A percentile compares a stretch with the other conserved stretches of the same genome.
Conservation (phyloP, 2,329 filamentous ascomycete genomes). For the Acephala macrosclerotiorum region DNA sequence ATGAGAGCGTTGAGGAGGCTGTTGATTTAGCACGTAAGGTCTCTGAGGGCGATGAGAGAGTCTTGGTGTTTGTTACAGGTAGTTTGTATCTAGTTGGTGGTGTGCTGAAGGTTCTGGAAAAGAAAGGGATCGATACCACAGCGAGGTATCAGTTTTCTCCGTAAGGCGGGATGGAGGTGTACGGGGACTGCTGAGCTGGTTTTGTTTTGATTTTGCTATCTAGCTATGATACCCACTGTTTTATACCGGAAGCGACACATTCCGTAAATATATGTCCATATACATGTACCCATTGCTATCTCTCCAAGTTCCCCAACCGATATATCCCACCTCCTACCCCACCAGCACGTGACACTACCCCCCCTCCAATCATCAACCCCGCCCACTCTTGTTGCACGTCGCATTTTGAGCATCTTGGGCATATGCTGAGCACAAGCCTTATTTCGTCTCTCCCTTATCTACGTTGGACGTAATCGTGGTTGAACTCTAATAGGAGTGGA, state of each 20-base stretch:
- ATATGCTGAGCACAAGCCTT: neutral
- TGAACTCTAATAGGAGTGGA: too few relatives aligned
- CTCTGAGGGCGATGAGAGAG: conserved; percentile 46
- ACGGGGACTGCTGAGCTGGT: neutral
- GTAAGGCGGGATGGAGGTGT: neutral
- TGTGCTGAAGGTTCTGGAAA: conserved; percentile 70
- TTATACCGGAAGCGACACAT: neutral
- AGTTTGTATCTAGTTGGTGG: conserved; percentile 87
- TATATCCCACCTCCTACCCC: neutral
- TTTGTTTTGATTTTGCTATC: neutral
- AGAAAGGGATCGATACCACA: neutral
- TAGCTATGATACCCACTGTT: conserved; percentile 1
- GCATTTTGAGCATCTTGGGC: neutral
- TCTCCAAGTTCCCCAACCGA: neutral
- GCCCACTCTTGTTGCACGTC: neutral
- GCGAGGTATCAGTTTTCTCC: neutral
- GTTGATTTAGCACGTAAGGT: conserved; percentile 56
- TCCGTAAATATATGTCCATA: neutral
- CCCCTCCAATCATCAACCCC: neutral
- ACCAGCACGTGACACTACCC: neutral
- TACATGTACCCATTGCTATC: neutral
- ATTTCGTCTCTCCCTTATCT: neutral
- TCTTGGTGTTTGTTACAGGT: conserved; percentile 78
- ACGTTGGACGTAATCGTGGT: too few relatives aligned
- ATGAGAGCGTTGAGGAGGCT: conserved; percentile 76